Evolutionary conservation across 169 alveolate species (phyloP), one percentile per base, ranked within the genome.

Genomic region (Plasmodium cynomolgi): DNA sequence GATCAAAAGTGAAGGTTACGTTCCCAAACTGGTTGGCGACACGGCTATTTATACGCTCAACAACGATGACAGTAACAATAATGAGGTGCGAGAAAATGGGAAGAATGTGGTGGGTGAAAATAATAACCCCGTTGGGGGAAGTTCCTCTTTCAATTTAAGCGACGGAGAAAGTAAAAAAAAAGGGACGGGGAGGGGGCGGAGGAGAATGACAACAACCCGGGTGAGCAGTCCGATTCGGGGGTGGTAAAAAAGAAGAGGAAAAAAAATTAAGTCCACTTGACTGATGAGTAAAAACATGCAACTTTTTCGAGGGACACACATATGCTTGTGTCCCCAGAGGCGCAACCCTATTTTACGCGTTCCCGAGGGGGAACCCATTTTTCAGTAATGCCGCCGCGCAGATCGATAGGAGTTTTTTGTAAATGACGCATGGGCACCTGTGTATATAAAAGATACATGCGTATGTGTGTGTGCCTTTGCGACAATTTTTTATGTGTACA

Each of bases 1-100:
- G 99, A 95, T 96, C 58, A 96, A 98, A 86, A 93, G 95, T 82
- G 98, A 97, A 83, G 98, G 98, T 15, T 96, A 94, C 92, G 93
- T 96, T 6, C 98, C 98, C 39, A 93, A 96, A 82, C 75, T 97
- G 81, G 95, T 96, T 31, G 98, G 98, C 31, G 96, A 96, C 26
- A 88, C 95, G 26, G 93, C 96, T 11, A 95, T 20, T n/a, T 92
- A 94, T 54, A 95, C 84, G 73, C 94, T 94, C 50, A 84, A 71
- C 26, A 85, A 75, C 33, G 96, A 95, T 74, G 84, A 71, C 72
- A 62, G 83, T 80, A 47, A 73, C 33, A 62, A 26, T 26, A 68
- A 23, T 68, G 37, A 68, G 37, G 77, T 44, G 47, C 26, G 77
- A 80, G n/a, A 84, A 79, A 72, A 75, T 72, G 81, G 23, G 11